A percentile compares a stretch with the other conserved stretches of the same genome.
phyloP scores from a whole-genome alignment of 1,139 yeast species.

The Geotrichum cucujoidarum region DNA sequence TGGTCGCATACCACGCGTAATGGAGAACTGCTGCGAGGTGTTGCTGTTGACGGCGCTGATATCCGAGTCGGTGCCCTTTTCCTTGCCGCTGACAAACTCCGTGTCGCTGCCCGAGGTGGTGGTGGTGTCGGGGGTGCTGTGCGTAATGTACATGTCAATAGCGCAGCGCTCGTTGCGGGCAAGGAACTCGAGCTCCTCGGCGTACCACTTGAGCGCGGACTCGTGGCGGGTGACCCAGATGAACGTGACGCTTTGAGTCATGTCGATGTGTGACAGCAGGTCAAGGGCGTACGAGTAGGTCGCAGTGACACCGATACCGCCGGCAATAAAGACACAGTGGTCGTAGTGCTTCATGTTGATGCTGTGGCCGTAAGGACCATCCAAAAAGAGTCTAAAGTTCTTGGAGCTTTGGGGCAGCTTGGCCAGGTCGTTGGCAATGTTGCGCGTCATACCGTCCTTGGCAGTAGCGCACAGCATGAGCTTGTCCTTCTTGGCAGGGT shows the following conservation, averaged over 20 bases:
- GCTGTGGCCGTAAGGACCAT: constrained; percentile 54
- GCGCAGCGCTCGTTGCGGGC: constrained; percentile 32
- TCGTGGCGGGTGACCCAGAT: constrained; percentile 48
- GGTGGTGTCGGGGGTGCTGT: too few relatives aligned
- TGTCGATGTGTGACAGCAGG: not conserved
- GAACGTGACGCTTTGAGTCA: constrained; percentile 39
- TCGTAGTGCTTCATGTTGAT: constrained; percentile 49
- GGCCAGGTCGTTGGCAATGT: constrained; percentile 24
- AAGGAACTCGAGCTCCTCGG: constrained; percentile 44
- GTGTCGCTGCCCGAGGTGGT: not conserved
- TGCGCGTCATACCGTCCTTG: constrained; percentile 33
- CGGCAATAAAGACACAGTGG: constrained; percentile 48
- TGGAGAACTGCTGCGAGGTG: constrained; percentile 2
- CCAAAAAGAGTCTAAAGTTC: constrained; percentile 41
- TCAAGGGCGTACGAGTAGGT: constrained; percentile 28
- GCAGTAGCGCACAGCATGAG: constrained; percentile 35
- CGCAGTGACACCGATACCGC: constrained; percentile 68
- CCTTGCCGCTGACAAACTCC: not conserved
- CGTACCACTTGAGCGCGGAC: constrained; percentile 47
- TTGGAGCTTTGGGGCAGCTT: not conserved
- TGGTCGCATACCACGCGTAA: constrained; percentile 32
- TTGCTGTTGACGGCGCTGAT: constrained; percentile 1
- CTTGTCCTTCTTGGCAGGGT: constrained; percentile 23
- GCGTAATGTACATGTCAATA: constrained; percentile 41
- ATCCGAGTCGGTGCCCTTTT: constrained; percentile 4